phyloP scores from a whole-genome alignment of 139 green algal genomes.

The Chlorella vulgaris region DNA sequence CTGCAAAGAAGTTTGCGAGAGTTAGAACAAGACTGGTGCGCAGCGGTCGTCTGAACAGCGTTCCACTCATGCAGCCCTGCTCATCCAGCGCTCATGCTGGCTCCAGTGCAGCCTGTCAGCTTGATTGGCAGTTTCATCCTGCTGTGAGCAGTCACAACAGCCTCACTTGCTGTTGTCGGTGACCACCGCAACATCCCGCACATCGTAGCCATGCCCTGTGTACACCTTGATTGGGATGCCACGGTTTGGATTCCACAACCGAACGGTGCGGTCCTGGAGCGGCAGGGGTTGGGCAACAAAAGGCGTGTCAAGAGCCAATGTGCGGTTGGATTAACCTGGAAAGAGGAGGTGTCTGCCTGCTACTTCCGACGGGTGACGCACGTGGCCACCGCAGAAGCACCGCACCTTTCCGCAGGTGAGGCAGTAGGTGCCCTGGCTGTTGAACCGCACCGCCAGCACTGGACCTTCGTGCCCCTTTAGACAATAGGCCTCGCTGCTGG shows the following conservation, averaged over 20 bases:
- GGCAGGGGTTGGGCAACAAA: no score
- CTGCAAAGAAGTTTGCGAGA: conserved; percentile 30
- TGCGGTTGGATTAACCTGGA: no score
- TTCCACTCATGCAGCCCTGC: not conserved
- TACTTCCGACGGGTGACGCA: not conserved
- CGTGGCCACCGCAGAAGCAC: not conserved
- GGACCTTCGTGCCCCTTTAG: conserved; percentile 83
- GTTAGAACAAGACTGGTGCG: not conserved
- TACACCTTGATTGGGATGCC: conserved; percentile 87
- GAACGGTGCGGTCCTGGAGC: conserved; percentile 80
- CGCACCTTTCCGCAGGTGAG: conserved; percentile 84
- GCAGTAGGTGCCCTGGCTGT: conserved; percentile 81
- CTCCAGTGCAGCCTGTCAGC: no score
- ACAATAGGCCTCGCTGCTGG: not conserved
- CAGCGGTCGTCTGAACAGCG: no score
- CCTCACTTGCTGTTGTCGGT: conserved; percentile 86
- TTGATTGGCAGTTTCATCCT: no score
- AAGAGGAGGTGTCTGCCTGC: no score
- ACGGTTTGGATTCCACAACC: conserved; percentile 87
- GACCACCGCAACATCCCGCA: conserved; percentile 71
- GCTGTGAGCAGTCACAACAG: no score
- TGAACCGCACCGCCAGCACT: conserved; percentile 88
- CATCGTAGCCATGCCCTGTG: conserved; percentile 88
- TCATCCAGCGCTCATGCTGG: no score
- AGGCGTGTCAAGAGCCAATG: not conserved